Conservation (phyloP, 140 eudicot species). For the Oenanthe javanica region DNA sequence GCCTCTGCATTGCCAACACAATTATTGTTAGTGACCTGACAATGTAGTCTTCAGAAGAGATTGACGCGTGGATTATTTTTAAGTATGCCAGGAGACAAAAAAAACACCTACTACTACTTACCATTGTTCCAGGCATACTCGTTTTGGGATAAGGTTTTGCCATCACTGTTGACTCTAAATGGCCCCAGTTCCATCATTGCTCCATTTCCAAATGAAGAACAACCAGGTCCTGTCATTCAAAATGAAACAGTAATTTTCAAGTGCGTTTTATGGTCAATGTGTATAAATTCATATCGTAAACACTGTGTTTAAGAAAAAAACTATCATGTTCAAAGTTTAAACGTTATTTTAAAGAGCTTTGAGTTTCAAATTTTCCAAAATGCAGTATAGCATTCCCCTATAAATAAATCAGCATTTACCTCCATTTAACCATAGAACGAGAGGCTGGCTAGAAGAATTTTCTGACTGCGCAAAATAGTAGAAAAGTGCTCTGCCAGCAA, state of each 20-base stretch:
- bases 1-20: neutral
- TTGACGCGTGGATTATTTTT: conserved; percentile 18
- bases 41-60: neutral
- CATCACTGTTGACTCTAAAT: conserved; percentile 46
- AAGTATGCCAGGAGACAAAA: neutral
- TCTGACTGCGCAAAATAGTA: conserved; percentile 45
- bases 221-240: conserved; percentile 50
- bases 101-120: neutral
- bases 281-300: neutral
- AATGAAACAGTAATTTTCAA: neutral
- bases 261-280: no score
- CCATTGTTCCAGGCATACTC: conserved; percentile 49
- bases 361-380: neutral
- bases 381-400: neutral
- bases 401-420: conserved; percentile 16
- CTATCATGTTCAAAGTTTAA: neutral
- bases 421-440: conserved; percentile 73
- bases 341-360: neutral
- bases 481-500: conserved; percentile 48
- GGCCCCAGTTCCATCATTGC: conserved; percentile 73
- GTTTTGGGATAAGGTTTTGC: conserved; percentile 24
- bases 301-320: no score
- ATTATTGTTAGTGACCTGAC: conserved; percentile 8
- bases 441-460: conserved; percentile 42
- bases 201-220: conserved; percentile 61